Percentiles rank a stretch among this genome's conserved stretches.
phyloP scores from a whole-genome alignment of 371 early-diverging fungal species.

The Ordospora pajunii region DNA sequence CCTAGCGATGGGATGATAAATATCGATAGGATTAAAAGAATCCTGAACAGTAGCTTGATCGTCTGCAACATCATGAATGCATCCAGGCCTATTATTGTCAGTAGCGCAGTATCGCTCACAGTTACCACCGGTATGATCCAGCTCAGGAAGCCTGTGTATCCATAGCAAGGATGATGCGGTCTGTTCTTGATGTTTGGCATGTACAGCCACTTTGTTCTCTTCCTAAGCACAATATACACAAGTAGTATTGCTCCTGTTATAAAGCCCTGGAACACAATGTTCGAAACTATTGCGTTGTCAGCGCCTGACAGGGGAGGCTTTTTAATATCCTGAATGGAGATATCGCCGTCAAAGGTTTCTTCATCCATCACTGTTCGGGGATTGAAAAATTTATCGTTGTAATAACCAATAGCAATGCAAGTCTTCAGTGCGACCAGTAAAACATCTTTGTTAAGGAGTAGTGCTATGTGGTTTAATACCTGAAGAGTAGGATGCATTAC shows the following conservation, averaged over 20 bases:
- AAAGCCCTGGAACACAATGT: slow-evolving; percentile 44
- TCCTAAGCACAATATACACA: slow-evolving; percentile 52
- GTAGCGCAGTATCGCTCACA: slow-evolving; percentile 47
- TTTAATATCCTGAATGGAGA: background rate
- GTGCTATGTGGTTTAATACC: background rate
- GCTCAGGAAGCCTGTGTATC: slow-evolving; percentile 48
- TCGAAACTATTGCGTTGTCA: slow-evolving; percentile 51
- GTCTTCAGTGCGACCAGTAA: background rate
- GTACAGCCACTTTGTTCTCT: slow-evolving; percentile 57
- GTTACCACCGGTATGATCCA: slow-evolving; percentile 58
- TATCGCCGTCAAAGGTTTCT: background rate
- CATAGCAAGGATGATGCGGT: slow-evolving; percentile 57
- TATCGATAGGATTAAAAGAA: slow-evolving; percentile 49
- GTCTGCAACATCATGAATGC: slow-evolving; percentile 62
- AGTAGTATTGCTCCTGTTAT: slow-evolving; percentile 20
- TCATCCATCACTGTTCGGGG: slow-evolving; percentile 1
- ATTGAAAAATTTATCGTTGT: slow-evolving; percentile 16
- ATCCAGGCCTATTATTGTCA: slow-evolving; percentile 60
- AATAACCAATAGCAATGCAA: background rate
- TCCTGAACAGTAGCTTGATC: slow-evolving; percentile 57
- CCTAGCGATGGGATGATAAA: slow-evolving; percentile 47
- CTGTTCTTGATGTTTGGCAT: slow-evolving; percentile 52
- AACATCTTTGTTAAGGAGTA: background rate
- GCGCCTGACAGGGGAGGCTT: slow-evolving; percentile 7
- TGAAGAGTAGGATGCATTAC: background rate